Percentiles rank a stretch among this genome's conserved stretches.
Evolutionary conservation across 1,284 basidiomycete species (phyloP).

Genomic region (Papiliotrema flavescens): DNA sequence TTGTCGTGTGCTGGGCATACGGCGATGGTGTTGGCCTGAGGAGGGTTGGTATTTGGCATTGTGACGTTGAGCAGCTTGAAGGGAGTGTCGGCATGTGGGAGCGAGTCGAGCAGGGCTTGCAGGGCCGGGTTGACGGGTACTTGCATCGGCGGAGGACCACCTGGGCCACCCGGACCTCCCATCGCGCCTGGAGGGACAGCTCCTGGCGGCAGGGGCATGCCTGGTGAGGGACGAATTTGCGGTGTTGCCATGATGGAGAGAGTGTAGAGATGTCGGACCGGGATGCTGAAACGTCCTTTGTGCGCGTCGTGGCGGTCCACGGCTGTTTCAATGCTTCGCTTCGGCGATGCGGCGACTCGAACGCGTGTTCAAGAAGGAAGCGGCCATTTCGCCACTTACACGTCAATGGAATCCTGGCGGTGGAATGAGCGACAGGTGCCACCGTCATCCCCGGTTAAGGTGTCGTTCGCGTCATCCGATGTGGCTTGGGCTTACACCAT

Average conservation of each 20-base stretch:
- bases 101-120: constrained; percentile 39
- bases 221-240: neutral
- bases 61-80: constrained; percentile 26
- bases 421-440: too few species aligned
- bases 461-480: neutral
- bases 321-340: too few species aligned
- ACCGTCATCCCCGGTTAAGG: too few species aligned
- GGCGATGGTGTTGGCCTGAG: constrained; percentile 28
- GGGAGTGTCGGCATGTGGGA: constrained; percentile 33
- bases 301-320: too few species aligned
- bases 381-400: too few species aligned
- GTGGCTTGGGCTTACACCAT: neutral
- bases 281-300: too few species aligned
- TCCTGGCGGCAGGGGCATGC: neutral
- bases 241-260: constrained; percentile 2
- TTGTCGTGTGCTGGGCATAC: constrained; percentile 62
- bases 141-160: constrained; percentile 11
- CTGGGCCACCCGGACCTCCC: neutral
- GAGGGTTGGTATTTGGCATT: constrained; percentile 29
- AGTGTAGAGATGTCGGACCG: too few species aligned
- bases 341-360: too few species aligned
- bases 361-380: too few species aligned
- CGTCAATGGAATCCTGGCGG: too few species aligned
- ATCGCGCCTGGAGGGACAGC: neutral
- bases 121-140: constrained; percentile 37